Evolutionary conservation across 345 rosid genomes (phyloP), one percentile per base, ranked within the genome.

Genomic region (Pistacia atlantica): DNA sequence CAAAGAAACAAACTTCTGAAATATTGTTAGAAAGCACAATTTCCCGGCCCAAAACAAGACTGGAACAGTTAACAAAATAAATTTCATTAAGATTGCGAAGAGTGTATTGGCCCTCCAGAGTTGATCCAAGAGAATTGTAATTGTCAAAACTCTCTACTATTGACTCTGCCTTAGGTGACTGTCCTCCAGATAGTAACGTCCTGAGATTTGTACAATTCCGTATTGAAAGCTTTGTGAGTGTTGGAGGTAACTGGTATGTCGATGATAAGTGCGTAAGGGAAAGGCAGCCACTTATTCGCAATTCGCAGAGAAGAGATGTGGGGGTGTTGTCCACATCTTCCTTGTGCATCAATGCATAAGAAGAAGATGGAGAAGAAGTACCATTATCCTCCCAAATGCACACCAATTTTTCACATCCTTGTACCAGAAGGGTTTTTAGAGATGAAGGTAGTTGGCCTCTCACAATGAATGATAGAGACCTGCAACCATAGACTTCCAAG

Each of bases 341-440:
- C 33, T 58, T 58, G 65, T 61, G 2, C 3, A 4, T 52, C 38
- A 11, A 5, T 25, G 13, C 3, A 49, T 11, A 1, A 46, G 37
- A 8, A 8, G 62, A 58, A n/a, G n/a, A n/a, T n/a, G n/a, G n/a
- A n/a, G n/a, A n/a, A 11, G 37, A 5, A 58, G 28, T 8, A 4
- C 2, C 11, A 4, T 18, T 11, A 28, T 28, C 37, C 65, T 12
- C 65, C 13, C 54, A 31, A 31, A 31, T 31, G 33, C 7, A 35
- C 76, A 77, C 31, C 73, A 78, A 33, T 2, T 49, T 65, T 65
- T 58, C 56, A 67, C 81, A 73, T 33, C 25, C 2, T 0, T 9
- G 11, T 49, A n/a, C 11, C 0, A 1, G n/a, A 10, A 49, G 54
- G 13, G 3, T 49, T 10, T 49, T 28, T 48, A 58, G 73, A 37